These are phyloP conservation scores for Cicer chorassanicum DNA, from an alignment of 306 rosid species.

Conservation along the genomic window DNA sequence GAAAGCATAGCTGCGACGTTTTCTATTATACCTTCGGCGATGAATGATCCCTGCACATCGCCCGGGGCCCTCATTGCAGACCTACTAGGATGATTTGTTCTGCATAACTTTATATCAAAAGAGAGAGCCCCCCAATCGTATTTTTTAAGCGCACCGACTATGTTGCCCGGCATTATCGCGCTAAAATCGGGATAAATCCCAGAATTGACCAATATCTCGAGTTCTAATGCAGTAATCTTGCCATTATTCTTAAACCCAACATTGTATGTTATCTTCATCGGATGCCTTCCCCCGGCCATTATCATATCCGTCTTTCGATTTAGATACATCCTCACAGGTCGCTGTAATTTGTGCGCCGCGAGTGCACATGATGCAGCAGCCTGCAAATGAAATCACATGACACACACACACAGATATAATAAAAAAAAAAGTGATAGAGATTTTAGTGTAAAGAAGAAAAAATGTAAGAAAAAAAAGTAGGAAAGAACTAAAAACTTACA, in stretches of 20 bases:
- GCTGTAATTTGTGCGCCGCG: conserved; percentile 72
- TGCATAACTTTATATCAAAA: conserved; percentile 79
- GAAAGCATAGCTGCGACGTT: conserved; percentile 79
- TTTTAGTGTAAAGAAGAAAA: conserved; percentile 6
- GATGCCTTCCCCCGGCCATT: conserved; percentile 93
- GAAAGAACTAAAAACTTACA: conserved; percentile 58
- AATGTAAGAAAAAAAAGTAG: background rate
- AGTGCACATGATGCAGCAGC: conserved; percentile 81
- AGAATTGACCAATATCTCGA: conserved; percentile 71
- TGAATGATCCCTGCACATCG: conserved; percentile 76
- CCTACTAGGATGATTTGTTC: conserved; percentile 72
- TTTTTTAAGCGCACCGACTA: conserved; percentile 65
- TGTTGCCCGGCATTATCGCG: conserved; percentile 52
- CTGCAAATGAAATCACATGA: conserved; percentile 47
- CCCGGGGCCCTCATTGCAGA: conserved; percentile 91
- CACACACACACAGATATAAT: background rate
- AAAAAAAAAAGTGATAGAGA: background rate
- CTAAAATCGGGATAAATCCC: conserved; percentile 67
- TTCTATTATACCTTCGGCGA: conserved; percentile 85
- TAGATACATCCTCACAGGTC: conserved; percentile 73
- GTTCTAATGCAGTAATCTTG: conserved; percentile 75
- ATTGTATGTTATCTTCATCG: conserved; percentile 77
- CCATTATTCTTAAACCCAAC: conserved; percentile 86
- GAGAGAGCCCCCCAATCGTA: conserved; percentile 89
- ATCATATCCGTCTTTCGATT: conserved; percentile 90